These are phyloP conservation scores for Furcasterigmium furcatum DNA, from an alignment of 2,329 filamentous ascomycete species.

Conservation along the genomic window DNA sequence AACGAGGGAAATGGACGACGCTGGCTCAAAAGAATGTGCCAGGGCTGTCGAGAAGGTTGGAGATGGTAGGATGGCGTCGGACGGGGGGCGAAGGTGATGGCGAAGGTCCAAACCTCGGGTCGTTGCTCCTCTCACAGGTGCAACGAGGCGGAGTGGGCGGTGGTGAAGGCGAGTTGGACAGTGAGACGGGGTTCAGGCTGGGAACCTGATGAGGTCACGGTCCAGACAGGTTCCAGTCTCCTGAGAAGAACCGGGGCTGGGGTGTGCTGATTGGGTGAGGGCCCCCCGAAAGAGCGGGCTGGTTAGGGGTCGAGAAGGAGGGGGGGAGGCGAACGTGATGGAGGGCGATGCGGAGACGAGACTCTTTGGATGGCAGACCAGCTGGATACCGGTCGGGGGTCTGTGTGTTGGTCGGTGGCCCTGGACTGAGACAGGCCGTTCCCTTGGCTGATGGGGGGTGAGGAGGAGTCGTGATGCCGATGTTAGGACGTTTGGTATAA, in stretches of 20 bases:
- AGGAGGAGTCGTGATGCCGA: neutral
- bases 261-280: conserved; percentile 1
- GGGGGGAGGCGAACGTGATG: conserved; percentile 1
- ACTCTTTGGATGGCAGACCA: neutral
- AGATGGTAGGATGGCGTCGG: conserved; percentile 3
- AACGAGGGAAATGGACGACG: neutral
- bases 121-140: neutral
- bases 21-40: neutral
- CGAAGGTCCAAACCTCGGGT: conserved; percentile 1
- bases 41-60: neutral
- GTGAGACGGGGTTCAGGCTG: conserved; percentile 1
- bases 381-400: neutral
- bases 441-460: neutral
- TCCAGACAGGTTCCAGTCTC: conserved; percentile 1
- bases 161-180: neutral
- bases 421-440: conserved; percentile 3
- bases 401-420: conserved; percentile 3
- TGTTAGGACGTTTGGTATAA: too few relatives aligned
- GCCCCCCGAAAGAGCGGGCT: conserved; percentile 1
- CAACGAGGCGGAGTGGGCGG: neutral
- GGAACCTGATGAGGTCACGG: conserved; percentile 4
- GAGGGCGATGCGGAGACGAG: neutral
- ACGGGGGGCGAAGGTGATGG: conserved; percentile 11
- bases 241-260: neutral
- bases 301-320: conserved; percentile 3